Percentiles rank a stretch among this genome's conserved stretches.
Evolutionary conservation across 1,284 basidiomycete genomes (phyloP).

Genomic region (Tetrapyrgos nigripes): DNA sequence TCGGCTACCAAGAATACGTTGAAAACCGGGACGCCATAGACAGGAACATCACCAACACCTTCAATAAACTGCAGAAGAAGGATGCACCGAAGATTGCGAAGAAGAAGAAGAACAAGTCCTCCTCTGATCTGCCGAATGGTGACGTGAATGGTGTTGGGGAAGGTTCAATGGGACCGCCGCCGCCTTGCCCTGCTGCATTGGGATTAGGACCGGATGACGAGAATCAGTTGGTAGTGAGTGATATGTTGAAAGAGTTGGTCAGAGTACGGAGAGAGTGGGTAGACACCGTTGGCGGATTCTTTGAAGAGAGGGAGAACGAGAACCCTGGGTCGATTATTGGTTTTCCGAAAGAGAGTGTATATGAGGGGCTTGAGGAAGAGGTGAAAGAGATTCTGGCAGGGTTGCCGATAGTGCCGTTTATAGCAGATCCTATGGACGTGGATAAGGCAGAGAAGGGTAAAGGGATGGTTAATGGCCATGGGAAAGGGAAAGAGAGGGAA

Average conservation of each 20-base stretch:
- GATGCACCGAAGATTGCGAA: slow-evolving; percentile 68
- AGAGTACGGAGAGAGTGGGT: slow-evolving; percentile 78
- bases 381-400: slow-evolving; percentile 41
- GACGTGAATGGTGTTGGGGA: slow-evolving; percentile 13
- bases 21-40: slow-evolving; percentile 83
- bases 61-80: slow-evolving; percentile 75
- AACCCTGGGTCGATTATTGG: slow-evolving; percentile 75
- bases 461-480: not conserved
- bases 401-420: slow-evolving; percentile 12
- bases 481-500: slow-evolving; percentile 1
- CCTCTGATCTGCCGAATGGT: slow-evolving; percentile 33
- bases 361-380: slow-evolving; percentile 74
- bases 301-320: slow-evolving; percentile 68
- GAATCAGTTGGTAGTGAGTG: slow-evolving; percentile 68
- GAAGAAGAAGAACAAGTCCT: slow-evolving; percentile 68
- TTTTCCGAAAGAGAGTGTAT: slow-evolving; percentile 77
- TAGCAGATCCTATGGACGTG: not conserved
- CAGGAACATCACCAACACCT: slow-evolving; percentile 76
- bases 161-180: slow-evolving; percentile 31
- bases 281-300: slow-evolving; percentile 67
- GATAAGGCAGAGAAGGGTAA: not conserved
- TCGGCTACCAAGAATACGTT: slow-evolving; percentile 91
- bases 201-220: slow-evolving; percentile 75
- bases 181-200: slow-evolving; percentile 67
- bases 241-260: slow-evolving; percentile 74